phyloP scores from a whole-genome alignment of 495 filamentous ascomycete genomes.

The Glutinoglossum americanum region DNA sequence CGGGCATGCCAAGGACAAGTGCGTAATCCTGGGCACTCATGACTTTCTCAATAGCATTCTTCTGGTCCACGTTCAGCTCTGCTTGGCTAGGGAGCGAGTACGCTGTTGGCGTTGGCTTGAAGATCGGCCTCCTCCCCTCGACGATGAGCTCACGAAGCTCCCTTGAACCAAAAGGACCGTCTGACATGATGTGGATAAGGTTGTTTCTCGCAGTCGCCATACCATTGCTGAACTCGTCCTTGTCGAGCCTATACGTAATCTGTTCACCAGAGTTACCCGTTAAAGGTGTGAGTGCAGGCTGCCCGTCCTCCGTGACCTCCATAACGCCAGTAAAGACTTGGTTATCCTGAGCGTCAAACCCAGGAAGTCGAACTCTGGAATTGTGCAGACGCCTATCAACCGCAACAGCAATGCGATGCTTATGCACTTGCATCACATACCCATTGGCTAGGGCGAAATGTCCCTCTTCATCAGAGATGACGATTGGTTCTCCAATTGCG shows the following conservation, averaged over 20 bases:
- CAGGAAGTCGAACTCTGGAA: conserved; percentile 46
- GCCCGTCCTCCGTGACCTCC: conserved; percentile 40
- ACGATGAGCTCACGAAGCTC: conserved; percentile 61
- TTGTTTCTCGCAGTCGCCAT: conserved; percentile 92
- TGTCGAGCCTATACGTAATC: conserved; percentile 67
- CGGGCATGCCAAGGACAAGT: conserved; percentile 89
- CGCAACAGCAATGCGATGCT: conserved; percentile 55
- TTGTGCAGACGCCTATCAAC: conserved; percentile 80
- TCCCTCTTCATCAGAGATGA: conserved; percentile 86
- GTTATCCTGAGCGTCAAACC: conserved; percentile 53
- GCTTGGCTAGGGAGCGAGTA: conserved; percentile 31
- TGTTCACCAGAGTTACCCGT: conserved; percentile 30
- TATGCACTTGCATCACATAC: conserved; percentile 57
- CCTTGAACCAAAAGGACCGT: conserved; percentile 46
- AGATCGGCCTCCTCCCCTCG: conserved; percentile 45
- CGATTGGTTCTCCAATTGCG: conserved; percentile 72
- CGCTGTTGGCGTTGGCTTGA: conserved; percentile 40
- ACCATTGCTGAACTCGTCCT: conserved; percentile 94
- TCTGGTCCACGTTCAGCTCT: conserved; percentile 69
- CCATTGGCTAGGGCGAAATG: conserved; percentile 89
- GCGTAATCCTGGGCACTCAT: conserved; percentile 92
- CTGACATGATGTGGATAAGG: conserved; percentile 74
- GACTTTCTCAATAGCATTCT: conserved; percentile 68
- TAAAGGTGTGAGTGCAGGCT: conserved; percentile 9
- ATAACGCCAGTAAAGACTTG: conserved; percentile 83